phyloP scores from a whole-genome alignment of 2,329 filamentous ascomycete species.

The Zalaria obscura region DNA sequence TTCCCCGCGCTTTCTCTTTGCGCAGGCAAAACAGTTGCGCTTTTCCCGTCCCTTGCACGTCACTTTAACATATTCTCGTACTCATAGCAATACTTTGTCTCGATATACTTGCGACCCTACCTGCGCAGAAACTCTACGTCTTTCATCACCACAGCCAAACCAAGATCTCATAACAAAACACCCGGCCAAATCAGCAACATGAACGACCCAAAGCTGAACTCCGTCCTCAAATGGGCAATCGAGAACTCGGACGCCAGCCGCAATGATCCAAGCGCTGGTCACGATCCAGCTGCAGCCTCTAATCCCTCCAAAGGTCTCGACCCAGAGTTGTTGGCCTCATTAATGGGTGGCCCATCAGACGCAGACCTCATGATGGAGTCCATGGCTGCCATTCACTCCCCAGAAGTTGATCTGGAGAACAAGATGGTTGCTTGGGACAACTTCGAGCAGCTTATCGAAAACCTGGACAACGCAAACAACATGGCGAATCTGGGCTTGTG shows the following conservation, averaged over 20 bases:
- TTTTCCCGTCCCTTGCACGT: neutral
- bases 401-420: slow-evolving; percentile 54
- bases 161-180: neutral
- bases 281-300: slow-evolving; percentile 17
- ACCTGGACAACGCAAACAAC: slow-evolving; percentile 94
- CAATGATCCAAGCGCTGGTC: slow-evolving; percentile 15
- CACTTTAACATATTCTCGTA: neutral
- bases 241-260: slow-evolving; percentile 41
- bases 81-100: neutral
- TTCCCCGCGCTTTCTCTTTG: neutral
- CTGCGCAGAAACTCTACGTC: neutral
- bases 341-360: slow-evolving; percentile 76
- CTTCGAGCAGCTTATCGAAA: slow-evolving; percentile 83
- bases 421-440: slow-evolving; percentile 84
- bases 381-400: slow-evolving; percentile 60
- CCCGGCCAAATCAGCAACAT: slow-evolving; percentile 11
- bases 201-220: slow-evolving; percentile 53
- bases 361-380: slow-evolving; percentile 81
- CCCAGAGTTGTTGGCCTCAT: slow-evolving; percentile 54
- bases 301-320: slow-evolving; percentile 37
- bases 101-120: neutral
- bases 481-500: slow-evolving; percentile 66
- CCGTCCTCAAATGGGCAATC: slow-evolving; percentile 67
- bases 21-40: no score
- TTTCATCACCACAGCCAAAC: neutral